Percentiles rank a stretch among this genome's conserved stretches.
Conservation (phyloP, 768 basidiomycete genomes). For the Solioccasus polychromus region DNA sequence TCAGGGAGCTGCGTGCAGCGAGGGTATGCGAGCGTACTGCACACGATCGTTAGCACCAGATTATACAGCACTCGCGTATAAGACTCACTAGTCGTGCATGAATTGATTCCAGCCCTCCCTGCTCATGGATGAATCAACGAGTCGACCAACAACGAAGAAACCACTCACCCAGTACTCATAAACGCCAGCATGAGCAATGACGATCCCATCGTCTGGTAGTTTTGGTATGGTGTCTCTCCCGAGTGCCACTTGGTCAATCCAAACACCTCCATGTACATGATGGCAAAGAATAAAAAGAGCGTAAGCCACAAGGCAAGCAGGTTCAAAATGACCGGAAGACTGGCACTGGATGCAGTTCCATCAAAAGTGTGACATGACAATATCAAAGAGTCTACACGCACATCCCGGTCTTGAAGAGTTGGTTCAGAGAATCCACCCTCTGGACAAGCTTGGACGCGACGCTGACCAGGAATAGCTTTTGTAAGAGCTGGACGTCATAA, state of each 20-base stretch:
- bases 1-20: constrained; percentile 63
- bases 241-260: constrained; percentile 83
- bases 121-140: constrained; percentile 8
- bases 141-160: neutral
- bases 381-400: constrained; percentile 39
- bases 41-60: neutral
- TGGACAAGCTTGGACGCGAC: constrained; percentile 95
- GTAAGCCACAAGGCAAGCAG: constrained; percentile 86
- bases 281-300: constrained; percentile 87
- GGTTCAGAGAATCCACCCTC: constrained; percentile 81
- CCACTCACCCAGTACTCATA: constrained; percentile 84
- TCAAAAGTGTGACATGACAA: neutral
- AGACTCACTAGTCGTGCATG: constrained; percentile 88
- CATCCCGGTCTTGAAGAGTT: constrained; percentile 95
- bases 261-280: constrained; percentile 88
- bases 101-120: constrained; percentile 97
- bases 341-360: constrained; percentile 50
- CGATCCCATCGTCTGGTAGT: constrained; percentile 77
- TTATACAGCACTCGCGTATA: neutral
- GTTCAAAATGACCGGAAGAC: constrained; percentile 81
- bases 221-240: constrained; percentile 63
- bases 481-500: constrained; percentile 61
- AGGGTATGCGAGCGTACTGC: constrained; percentile 74
- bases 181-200: constrained; percentile 88
- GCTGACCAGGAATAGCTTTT: constrained; percentile 89